Evolutionary conservation across 2,329 filamentous ascomycete species (phyloP), one percentile per base, ranked within the genome.

Genomic region (Tolypocladium ovalisporum): DNA sequence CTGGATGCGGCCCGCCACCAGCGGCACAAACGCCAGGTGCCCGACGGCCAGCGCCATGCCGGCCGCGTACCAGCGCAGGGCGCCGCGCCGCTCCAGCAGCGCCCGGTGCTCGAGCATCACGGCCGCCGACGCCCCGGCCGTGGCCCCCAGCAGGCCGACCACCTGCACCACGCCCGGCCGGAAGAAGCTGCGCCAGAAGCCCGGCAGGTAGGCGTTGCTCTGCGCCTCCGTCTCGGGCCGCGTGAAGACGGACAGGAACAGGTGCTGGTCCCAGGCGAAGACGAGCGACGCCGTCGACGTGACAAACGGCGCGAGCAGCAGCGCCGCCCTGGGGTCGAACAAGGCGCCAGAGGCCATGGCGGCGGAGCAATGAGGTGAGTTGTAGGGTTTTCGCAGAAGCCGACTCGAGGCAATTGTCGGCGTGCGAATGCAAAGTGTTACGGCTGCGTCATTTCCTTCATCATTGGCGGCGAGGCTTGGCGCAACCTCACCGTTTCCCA

Each of bases 231-330:
- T 62, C 35, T 65, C 60, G 15, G 65, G 60, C 9, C 61, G 63
- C 4, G 73, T 68, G 58, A 78, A 63, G 62, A 68, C 62, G 54
- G 64, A 61, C 44, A 78, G 70, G 65, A 78, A 77, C 54, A 72
- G 62, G 59, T 73, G 69, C 60, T 78, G 75, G 65, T 78, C 75
- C 44, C 68, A 67, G 17, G 76, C 73, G 67, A 71, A 78, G 62
- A 74, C 70, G 54, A 80, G 69, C 0, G 76, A 73, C 62, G 72
- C 71, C 2, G 76, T 77, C 3, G 76, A 75, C n/a, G 75, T 75
- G 61, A 79, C 61, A 29, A 80, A 66, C 0, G 78, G 78, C 1
- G 75, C 68, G 22, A 76, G 62, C 52, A 77, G 72, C 37, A 80
- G 68, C 44, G 66, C 58, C 8, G 70, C 68, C 51, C 70, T 63